Percentiles rank a stretch among this genome's conserved stretches.
Conservation (phyloP, 225 moss, liverwort and hornwort genomes). For the Sphagnum contortum region DNA sequence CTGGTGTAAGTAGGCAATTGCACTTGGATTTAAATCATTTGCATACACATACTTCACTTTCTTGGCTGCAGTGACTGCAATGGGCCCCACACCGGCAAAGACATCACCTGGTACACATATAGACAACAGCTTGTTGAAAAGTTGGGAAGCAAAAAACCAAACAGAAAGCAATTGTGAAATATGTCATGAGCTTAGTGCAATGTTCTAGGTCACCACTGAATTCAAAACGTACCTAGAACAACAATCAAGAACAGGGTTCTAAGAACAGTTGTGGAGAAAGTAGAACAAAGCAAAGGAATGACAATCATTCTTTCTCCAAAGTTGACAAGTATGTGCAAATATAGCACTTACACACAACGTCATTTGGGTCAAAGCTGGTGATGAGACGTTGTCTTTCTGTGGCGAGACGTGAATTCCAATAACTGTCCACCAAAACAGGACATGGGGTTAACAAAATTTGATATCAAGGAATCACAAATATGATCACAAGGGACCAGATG, state of each 20-base stretch:
- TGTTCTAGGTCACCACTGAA: too few relatives aligned
- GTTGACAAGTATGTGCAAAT: too few relatives aligned
- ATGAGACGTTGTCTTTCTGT: slow-evolving; percentile 78
- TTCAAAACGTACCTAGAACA: too few relatives aligned
- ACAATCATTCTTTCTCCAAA: too few relatives aligned
- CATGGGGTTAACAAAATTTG: neutral
- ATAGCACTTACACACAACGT: slow-evolving; percentile 69
- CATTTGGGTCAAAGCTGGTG: slow-evolving; percentile 40
- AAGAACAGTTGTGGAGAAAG: too few relatives aligned
- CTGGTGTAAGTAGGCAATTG: slow-evolving; percentile 51
- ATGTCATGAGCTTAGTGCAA: too few relatives aligned
- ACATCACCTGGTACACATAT: slow-evolving; percentile 54
- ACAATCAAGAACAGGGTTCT: too few relatives aligned
- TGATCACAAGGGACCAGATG: neutral
- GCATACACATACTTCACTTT: slow-evolving; percentile 76
- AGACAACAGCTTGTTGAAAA: too few relatives aligned
- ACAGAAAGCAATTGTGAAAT: too few relatives aligned
- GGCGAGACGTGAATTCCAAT: slow-evolving; percentile 62
- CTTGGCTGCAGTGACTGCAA: slow-evolving; percentile 63
- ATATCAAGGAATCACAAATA: neutral
- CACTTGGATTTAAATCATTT: slow-evolving; percentile 73
- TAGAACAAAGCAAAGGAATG: too few relatives aligned
- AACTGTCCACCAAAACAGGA: slow-evolving; percentile 17
- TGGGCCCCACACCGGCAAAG: slow-evolving; percentile 79
- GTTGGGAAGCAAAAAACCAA: too few relatives aligned